Evolutionary conservation across 2,329 filamentous ascomycete genomes (phyloP), one percentile per base, ranked within the genome.

Genomic region (Penicillium psychrosexuale): DNA sequence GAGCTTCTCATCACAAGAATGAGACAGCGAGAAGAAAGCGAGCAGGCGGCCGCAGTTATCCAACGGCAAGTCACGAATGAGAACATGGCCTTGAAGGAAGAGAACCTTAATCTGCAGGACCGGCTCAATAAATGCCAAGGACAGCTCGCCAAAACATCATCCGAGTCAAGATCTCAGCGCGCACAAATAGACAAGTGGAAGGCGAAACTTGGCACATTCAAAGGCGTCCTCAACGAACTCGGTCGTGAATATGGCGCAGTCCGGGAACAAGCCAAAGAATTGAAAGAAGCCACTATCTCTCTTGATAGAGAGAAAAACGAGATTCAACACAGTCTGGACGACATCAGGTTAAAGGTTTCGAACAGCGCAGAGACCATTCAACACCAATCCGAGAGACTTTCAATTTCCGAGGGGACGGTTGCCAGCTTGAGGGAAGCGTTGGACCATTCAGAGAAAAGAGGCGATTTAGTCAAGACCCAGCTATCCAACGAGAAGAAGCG

Each of bases 111-210:
- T 0, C 54, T 75, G 40, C 67, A 60, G 28, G 53, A 48, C 6
- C 57, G 68, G n/a, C 34, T 72, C 11, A 56, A 61, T 6, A 44
- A 54, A 11, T 55, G 58, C 5, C 50, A 62, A n/a, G 36, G 33
- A 6, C 54, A 61, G 8, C 44, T 68, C 11, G 55, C 62, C 31
- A 65, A 63, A 37, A 61, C 60, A 19, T 47, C 61, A 17, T 57
- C 49, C 4, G 63, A 72, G 13, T 51, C 60, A 3, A 62, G 58
- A 8, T 39, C 56, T 6, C 61, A 66, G 8, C 60, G 57, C 34
- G 51, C 62, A 8, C 65, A 67, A 17, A 54, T 72, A 27, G 66
- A 69, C 17, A 57, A 61, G 28, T 75, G 72, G 72, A 75, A 70
- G 55, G 47, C 53, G 5, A 73, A 69, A 33, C 53, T 75, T 7